Evolutionary conservation across 805 yeast genomes (phyloP).

Genomic region (Yarrowia divulgata): DNA sequence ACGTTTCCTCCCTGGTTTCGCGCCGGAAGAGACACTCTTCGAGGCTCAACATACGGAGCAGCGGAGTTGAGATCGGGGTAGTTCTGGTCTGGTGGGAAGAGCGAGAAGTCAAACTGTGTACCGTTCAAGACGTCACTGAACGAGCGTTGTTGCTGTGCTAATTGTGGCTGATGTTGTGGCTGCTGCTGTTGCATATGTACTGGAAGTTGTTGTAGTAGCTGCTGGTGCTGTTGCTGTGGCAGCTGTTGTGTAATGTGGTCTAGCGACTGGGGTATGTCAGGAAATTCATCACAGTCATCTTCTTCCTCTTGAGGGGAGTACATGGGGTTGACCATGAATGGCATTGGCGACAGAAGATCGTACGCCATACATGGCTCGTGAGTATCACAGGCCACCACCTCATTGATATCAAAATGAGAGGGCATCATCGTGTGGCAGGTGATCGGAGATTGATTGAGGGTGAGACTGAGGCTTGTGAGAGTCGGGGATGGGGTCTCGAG

Average conservation of each 20-base stretch:
- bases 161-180: slow-evolving; percentile 7
- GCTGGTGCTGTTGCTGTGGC: neutral
- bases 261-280: slow-evolving; percentile 35
- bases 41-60: slow-evolving; percentile 22
- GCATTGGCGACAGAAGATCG: slow-evolving; percentile 30
- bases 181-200: neutral
- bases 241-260: slow-evolving; percentile 14
- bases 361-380: slow-evolving; percentile 30
- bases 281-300: slow-evolving; percentile 33
- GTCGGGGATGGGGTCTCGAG: neutral
- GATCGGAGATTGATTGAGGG: neutral
- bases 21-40: slow-evolving; percentile 21
- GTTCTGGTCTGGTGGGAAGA: slow-evolving; percentile 16
- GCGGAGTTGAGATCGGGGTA: neutral
- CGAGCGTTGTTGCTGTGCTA: slow-evolving; percentile 17
- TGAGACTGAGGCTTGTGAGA: neutral
- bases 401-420: slow-evolving; percentile 39
- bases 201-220: slow-evolving; percentile 4
- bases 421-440: slow-evolving; percentile 36
- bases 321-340: slow-evolving; percentile 36
- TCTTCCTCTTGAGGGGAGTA: slow-evolving; percentile 37
- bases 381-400: slow-evolving; percentile 26
- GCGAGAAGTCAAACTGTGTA: slow-evolving; percentile 25
- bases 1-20: slow-evolving; percentile 4
- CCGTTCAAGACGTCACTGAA: slow-evolving; percentile 25